These are phyloP conservation scores for Hortiboletus rubellus DNA, from an alignment of 1,284 basidiomycete species.

Conservation along the genomic window DNA sequence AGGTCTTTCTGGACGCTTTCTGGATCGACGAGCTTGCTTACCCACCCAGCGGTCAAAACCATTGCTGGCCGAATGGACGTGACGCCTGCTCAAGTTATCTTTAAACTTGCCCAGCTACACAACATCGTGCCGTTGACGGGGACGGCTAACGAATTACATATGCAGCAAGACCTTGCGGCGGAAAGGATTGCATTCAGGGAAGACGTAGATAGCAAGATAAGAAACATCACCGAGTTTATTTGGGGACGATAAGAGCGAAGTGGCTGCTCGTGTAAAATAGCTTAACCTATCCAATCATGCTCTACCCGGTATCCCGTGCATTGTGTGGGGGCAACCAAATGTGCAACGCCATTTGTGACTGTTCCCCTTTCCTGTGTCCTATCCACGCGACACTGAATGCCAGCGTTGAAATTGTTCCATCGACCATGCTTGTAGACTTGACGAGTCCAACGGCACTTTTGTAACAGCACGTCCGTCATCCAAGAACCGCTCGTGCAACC, in stretches of 20 bases:
- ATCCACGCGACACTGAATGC: slow-evolving; percentile 15
- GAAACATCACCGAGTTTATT: slow-evolving; percentile 37
- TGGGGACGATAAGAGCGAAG: slow-evolving; percentile 24
- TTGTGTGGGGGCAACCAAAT: slow-evolving; percentile 1
- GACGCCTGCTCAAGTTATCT: slow-evolving; percentile 66
- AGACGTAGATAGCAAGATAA: slow-evolving; percentile 43
- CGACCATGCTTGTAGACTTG: slow-evolving; percentile 23
- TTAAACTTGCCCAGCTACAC: slow-evolving; percentile 61
- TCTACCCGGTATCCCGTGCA: slow-evolving; percentile 2
- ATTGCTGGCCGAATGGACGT: slow-evolving; percentile 50
- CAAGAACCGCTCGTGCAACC: slow-evolving; percentile 28
- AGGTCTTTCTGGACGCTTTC: slow-evolving; percentile 88
- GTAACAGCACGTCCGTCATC: slow-evolving; percentile 24
- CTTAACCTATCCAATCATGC: neutral
- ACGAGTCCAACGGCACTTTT: slow-evolving; percentile 15
- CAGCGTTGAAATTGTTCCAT: slow-evolving; percentile 27
- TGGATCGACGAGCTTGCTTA: slow-evolving; percentile 65
- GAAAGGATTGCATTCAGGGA: slow-evolving; percentile 44
- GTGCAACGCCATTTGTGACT: neutral
- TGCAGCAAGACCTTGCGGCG: slow-evolving; percentile 59
- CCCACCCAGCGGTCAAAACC: slow-evolving; percentile 45
- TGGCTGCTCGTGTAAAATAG: neutral
- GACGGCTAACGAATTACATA: slow-evolving; percentile 60
- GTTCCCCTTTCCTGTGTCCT: neutral
- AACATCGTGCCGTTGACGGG: slow-evolving; percentile 65